Percentiles rank a stretch among this genome's conserved stretches.
These are phyloP conservation scores for Thalassiosira livingstoniorum DNA, from an alignment of 352 stramenopile species.

Conservation along the genomic window DNA sequence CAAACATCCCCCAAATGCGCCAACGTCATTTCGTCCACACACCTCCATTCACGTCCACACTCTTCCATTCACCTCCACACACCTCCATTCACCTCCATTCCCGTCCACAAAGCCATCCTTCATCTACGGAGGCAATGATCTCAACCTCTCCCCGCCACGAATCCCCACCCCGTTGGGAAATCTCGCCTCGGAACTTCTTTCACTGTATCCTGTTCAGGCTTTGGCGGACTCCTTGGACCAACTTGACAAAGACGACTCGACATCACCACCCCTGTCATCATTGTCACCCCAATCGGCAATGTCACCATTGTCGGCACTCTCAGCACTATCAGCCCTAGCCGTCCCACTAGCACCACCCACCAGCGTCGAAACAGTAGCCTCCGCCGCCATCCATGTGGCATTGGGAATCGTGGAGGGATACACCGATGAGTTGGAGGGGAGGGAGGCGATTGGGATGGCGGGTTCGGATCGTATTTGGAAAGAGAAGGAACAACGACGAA, in stretches of 20 bases:
- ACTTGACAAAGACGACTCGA: too few species aligned
- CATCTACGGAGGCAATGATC: slow-evolving; percentile 43
- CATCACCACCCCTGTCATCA: too few species aligned
- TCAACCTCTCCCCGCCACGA: slow-evolving; percentile 25
- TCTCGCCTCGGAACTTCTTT: slow-evolving; percentile 31
- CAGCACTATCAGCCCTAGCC: too few species aligned
- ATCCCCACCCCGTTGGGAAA: slow-evolving; percentile 22
- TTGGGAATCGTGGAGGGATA: slow-evolving; percentile 34
- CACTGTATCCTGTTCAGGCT: slow-evolving; percentile 38
- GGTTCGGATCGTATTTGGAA: slow-evolving; percentile 27
- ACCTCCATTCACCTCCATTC: too few species aligned
- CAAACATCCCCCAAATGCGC: too few species aligned
- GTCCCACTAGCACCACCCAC: slow-evolving; percentile 29
- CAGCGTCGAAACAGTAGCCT: slow-evolving; percentile 30
- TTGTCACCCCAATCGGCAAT: too few species aligned
- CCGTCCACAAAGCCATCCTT: slow-evolving; percentile 37
- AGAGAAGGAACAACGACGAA: slow-evolving; percentile 27
- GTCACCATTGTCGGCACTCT: too few species aligned
- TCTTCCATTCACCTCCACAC: too few species aligned
- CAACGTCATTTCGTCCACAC: too few species aligned
- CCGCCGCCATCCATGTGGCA: slow-evolving; percentile 34
- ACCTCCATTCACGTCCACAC: too few species aligned
- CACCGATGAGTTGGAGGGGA: slow-evolving; percentile 33
- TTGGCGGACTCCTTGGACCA: slow-evolving; percentile 25
- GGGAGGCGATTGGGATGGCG: slow-evolving; percentile 43